phyloP scores from a whole-genome alignment of 495 filamentous ascomycete species.

The Polyplosphaeria fusca region DNA sequence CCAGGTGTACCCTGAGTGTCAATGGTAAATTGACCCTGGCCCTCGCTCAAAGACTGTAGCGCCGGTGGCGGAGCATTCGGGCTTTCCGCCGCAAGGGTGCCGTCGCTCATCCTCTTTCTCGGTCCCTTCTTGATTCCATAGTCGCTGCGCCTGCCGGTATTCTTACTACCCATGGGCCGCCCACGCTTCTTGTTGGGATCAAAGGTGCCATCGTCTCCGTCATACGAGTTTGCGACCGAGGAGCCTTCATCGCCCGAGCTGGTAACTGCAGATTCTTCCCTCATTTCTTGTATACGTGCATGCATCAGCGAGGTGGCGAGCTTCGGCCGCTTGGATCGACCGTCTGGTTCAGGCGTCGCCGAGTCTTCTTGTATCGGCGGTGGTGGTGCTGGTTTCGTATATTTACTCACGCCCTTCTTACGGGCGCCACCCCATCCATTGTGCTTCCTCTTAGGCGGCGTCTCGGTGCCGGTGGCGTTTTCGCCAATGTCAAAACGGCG shows the following conservation, averaged over 20 bases:
- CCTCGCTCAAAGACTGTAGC: slow-evolving; percentile 29
- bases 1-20: slow-evolving; percentile 5
- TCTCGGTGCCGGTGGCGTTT: slow-evolving; percentile 11
- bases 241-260: slow-evolving; percentile 32
- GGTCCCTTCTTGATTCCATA: slow-evolving; percentile 44
- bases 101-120: slow-evolving; percentile 16
- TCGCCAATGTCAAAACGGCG: slow-evolving; percentile 24
- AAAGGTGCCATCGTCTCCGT: slow-evolving; percentile 3
- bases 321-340: slow-evolving; percentile 20
- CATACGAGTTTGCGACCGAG: not conserved
- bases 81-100: not conserved
- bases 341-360: slow-evolving; percentile 31
- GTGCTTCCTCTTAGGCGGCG: slow-evolving; percentile 13
- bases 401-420: slow-evolving; percentile 27
- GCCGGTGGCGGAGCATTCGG: slow-evolving; percentile 9
- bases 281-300: slow-evolving; percentile 39
- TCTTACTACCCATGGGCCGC: slow-evolving; percentile 41
- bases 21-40: slow-evolving; percentile 29
- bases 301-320: slow-evolving; percentile 14
- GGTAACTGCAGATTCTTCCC: slow-evolving; percentile 36
- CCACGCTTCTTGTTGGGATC: slow-evolving; percentile 28
- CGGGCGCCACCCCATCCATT: slow-evolving; percentile 32
- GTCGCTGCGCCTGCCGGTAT: slow-evolving; percentile 35
- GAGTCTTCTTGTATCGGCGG: slow-evolving; percentile 7
- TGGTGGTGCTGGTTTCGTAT: not conserved